phyloP scores from a whole-genome alignment of 768 basidiomycete species.

The Hericium rajendrae region DNA sequence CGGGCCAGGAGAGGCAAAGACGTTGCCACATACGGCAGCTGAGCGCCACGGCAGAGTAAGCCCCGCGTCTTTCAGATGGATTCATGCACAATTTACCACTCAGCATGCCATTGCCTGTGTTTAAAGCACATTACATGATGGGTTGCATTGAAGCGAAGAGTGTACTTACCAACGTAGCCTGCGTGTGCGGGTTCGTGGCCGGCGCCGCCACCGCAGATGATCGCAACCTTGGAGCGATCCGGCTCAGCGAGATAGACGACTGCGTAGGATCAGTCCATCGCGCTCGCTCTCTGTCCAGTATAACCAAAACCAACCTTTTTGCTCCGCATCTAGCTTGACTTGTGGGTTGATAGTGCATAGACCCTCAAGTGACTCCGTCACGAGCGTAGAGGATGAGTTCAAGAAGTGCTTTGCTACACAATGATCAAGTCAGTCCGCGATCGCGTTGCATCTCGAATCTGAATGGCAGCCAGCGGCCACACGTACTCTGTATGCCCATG shows the following conservation, averaged over 20 bases:
- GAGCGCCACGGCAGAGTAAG: constrained; percentile 1
- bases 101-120: constrained; percentile 64
- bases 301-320: constrained; percentile 49
- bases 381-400: constrained; percentile 61
- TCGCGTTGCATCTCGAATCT: too few species aligned
- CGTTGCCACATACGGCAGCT: constrained; percentile 78
- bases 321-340: constrained; percentile 55
- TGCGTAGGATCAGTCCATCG: constrained; percentile 16
- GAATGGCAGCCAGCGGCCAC: too few species aligned
- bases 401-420: constrained; percentile 61
- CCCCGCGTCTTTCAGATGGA: not conserved
- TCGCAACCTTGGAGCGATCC: constrained; percentile 58
- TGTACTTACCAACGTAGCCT: constrained; percentile 68
- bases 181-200: constrained; percentile 91
- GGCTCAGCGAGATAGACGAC: constrained; percentile 54
- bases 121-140: not conserved
- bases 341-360: constrained; percentile 63
- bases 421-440: not conserved
- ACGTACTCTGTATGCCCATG: constrained; percentile 7
- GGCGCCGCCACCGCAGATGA: constrained; percentile 78
- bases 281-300: not conserved
- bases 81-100: constrained; percentile 35
- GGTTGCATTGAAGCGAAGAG: not conserved
- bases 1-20: constrained; percentile 88
- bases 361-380: constrained; percentile 70